These are phyloP conservation scores for Rutstroemia sp. DNA, from an alignment of 2,329 filamentous ascomycete species.

Conservation along the genomic window DNA sequence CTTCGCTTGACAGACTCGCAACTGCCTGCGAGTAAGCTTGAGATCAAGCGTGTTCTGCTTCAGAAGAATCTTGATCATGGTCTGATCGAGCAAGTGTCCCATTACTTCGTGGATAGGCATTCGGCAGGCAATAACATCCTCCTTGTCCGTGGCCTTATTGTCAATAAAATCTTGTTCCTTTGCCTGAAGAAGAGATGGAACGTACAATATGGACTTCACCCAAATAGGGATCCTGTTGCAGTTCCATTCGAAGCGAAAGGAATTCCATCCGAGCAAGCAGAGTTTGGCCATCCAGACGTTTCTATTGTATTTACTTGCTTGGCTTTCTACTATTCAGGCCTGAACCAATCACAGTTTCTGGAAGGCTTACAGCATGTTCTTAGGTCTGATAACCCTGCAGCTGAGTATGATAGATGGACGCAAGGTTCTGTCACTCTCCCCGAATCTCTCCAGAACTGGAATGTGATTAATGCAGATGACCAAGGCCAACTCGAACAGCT, in stretches of 20 bases:
- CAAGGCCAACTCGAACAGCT: conserved; percentile 41
- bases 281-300: conserved; percentile 64
- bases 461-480: conserved; percentile 53
- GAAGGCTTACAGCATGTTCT: conserved; percentile 43
- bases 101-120: conserved; percentile 29
- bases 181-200: conserved; percentile 49
- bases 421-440: conserved; percentile 26
- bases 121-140: conserved; percentile 35
- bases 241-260: conserved; percentile 64
- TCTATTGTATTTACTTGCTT: conserved; percentile 58
- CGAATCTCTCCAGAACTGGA: conserved; percentile 42
- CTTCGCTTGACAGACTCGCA: conserved; percentile 16
- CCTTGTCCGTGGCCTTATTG: conserved; percentile 56
- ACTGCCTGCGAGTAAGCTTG: conserved; percentile 22
- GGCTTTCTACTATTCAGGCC: conserved; percentile 58
- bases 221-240: conserved; percentile 48
- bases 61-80: conserved; percentile 18
- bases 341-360: conserved; percentile 41
- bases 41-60: conserved; percentile 23
- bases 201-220: conserved; percentile 54
- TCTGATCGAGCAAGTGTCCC: conserved; percentile 20
- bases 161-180: conserved; percentile 46
- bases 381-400: conserved; percentile 43
- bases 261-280: conserved; percentile 50
- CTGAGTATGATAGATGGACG: background rate